Base-by-base conservation (phyloP, 371 early-diverging fungal species). In the Mucor circinelloides region DNA sequence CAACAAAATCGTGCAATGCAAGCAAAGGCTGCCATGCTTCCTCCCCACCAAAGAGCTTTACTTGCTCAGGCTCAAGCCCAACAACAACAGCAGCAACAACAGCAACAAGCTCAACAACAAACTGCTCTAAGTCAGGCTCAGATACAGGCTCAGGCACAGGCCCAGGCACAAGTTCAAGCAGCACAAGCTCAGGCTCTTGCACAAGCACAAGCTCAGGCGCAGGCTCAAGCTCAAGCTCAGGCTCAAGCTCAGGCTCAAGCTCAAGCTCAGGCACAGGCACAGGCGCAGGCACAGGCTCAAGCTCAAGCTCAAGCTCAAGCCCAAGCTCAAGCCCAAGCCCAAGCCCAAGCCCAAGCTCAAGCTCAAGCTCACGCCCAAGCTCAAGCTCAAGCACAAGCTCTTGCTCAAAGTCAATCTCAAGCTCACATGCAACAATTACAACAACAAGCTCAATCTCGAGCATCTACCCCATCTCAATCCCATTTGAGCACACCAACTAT, bases 381-480 rank as follows among this genome's bases (percentile, higher is more conserved):
- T 7, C 69, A 63, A 31, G 63, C 56, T 17, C 69, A 72, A 27
- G 57, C 62, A 0, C 71, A 63, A 19, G 59, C 62, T 5, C 54
- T 23, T 28, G 64, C 60, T 10, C 72, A 75, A 31, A 28, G 54
- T 7, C 70, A 72, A 25, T 27, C 62, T 15, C 75, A 75, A 56
- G 56, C 63, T 9, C 74, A 74, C 40, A 30, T 61, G 17, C 73
- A 70, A 32, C 79, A 79, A 25, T n/a, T 62, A 28, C 74, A 74
- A 50, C 68, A 67, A n/a, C 72, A 71, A 40, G 70, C 61, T 40
- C 82, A 76, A 69, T 79, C 82, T 17, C 72, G 74, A 66, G 68
- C 73, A 2, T 68, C 82, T 8, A 83, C 81, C 21, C 85, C 79
- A 28, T 63, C 79, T 36, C 80, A 79, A 42, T 68, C 75, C 4